Evolutionary conservation across 352 stramenopile genomes (phyloP).

Genomic region (Pythium myriotylum): DNA sequence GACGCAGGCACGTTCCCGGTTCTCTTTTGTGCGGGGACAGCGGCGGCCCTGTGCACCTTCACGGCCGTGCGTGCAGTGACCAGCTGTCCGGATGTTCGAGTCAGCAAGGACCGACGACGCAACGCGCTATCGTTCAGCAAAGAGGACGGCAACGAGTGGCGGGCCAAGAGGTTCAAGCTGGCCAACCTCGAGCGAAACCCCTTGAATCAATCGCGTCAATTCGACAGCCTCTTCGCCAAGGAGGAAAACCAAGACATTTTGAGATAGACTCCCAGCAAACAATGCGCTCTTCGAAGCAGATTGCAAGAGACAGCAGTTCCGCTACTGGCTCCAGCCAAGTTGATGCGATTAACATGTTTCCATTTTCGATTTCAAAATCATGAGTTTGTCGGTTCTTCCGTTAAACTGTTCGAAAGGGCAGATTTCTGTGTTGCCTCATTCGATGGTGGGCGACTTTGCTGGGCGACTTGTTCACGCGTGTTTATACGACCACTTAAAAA

Average conservation of each 20-base stretch:
- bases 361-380: background rate
- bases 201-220: slow-evolving; percentile 61
- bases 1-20: slow-evolving; percentile 48
- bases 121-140: slow-evolving; percentile 37
- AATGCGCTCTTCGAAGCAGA: no score
- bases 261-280: slow-evolving; percentile 23
- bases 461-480: background rate
- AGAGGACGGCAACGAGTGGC: slow-evolving; percentile 35
- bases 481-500: background rate
- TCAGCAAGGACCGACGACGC: slow-evolving; percentile 36
- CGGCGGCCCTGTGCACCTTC: slow-evolving; percentile 25
- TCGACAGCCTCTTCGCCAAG: slow-evolving; percentile 44
- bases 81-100: slow-evolving; percentile 36
- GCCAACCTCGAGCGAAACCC: slow-evolving; percentile 45
- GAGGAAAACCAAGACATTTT: slow-evolving; percentile 43
- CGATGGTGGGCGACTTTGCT: slow-evolving; percentile 11
- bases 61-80: slow-evolving; percentile 28
- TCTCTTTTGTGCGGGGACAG: slow-evolving; percentile 39
- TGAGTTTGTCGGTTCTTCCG: background rate
- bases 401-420: background rate
- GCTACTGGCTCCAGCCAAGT: no score
- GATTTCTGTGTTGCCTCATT: background rate
- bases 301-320: no score
- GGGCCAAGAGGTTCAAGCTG: slow-evolving; percentile 38
- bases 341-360: no score